These are phyloP conservation scores for Thalassiosira profunda DNA, from an alignment of 108 stramenopile species.

Conservation along the genomic window DNA sequence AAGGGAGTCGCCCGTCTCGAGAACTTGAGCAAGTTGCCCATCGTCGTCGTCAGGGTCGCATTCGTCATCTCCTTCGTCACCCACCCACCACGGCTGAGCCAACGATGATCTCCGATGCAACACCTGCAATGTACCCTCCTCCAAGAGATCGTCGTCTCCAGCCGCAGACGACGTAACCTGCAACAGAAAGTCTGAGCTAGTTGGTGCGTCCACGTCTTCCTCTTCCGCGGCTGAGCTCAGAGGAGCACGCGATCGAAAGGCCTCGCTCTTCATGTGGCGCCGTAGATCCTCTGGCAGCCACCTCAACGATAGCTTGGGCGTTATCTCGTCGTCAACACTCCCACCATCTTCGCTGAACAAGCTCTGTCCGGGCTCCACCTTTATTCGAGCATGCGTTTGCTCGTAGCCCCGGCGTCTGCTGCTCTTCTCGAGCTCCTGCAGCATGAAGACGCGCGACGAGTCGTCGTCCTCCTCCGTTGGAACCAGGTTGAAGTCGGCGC, in stretches of 20 bases:
- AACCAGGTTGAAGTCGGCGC: slow-evolving; percentile 46
- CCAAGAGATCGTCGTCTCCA: not conserved
- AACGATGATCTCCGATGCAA: not conserved
- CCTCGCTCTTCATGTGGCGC: slow-evolving; percentile 53
- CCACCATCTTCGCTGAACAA: not conserved
- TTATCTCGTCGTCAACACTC: not conserved
- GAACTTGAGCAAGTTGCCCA: not conserved
- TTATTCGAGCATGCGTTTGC: slow-evolving; percentile 31
- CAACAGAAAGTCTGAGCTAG: slow-evolving; percentile 37
- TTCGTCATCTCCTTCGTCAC: not conserved
- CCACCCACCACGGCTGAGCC: slow-evolving; percentile 24
- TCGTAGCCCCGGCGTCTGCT: slow-evolving; percentile 28
- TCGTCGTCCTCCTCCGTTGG: slow-evolving; percentile 17
- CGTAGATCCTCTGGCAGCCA: slow-evolving; percentile 83
- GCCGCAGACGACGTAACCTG: slow-evolving; percentile 31
- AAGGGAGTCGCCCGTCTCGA: not conserved
- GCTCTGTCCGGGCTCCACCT: not conserved
- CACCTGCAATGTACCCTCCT: not conserved
- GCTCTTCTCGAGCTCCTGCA: slow-evolving; percentile 22
- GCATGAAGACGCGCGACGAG: slow-evolving; percentile 14
- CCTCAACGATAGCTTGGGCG: slow-evolving; percentile 34
- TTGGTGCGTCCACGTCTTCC: slow-evolving; percentile 26
- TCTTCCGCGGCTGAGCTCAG: slow-evolving; percentile 17
- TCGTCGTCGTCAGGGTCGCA: not conserved
- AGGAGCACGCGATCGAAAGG: slow-evolving; percentile 27